Base-by-base conservation (phyloP, 176 grass and related monocot species). In the Triticum dicoccoides region DNA sequence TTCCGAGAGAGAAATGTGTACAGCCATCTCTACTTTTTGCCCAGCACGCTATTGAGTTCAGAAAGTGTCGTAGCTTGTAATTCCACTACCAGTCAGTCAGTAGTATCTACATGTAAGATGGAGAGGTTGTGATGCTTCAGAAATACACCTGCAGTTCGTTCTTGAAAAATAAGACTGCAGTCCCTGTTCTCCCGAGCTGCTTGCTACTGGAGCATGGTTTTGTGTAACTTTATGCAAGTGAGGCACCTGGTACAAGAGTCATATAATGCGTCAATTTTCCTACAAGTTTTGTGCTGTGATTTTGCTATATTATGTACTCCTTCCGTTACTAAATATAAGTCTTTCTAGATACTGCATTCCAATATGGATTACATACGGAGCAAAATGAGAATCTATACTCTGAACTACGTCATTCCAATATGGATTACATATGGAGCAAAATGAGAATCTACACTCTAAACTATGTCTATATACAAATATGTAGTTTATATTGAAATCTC, bases 1-100 rank as follows among this genome's bases (percentile, higher is more conserved):
- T 59, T 59, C 47, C 3, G 35, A 61, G 71, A 88, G 84, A 91
- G 85, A 87, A 93, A 81, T 52, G 35, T 96, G 89, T 93, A 93
- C 89, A 96, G 91, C 70, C 42, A 71, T 87, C 82, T 78, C 41
- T 69, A 30, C 72, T 83, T 86, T 88, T 76, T 71, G 76, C 79
- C 63, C 80, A 56, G 73, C 69, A 24, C 81, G 65, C 25, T 69
- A 13, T 77, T 87, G 61, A 79, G 59, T 82, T 93, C 13, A 13
- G 86, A 85, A 80, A 69, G 66, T 8, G 34, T 59, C 64, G 75
- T 72, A 73, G 89, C 25, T 62, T 67, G 63, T 92, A 88, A 67
- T 65, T 66, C 32, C 33, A 58, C 39, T 79, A 74, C 58, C 34
- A 27, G 9, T 30, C 61, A 35, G n/a, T 47, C 61, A 44, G n/a